phyloP scores from a whole-genome alignment of 306 rosid species.

The Cucumis cinereus region DNA sequence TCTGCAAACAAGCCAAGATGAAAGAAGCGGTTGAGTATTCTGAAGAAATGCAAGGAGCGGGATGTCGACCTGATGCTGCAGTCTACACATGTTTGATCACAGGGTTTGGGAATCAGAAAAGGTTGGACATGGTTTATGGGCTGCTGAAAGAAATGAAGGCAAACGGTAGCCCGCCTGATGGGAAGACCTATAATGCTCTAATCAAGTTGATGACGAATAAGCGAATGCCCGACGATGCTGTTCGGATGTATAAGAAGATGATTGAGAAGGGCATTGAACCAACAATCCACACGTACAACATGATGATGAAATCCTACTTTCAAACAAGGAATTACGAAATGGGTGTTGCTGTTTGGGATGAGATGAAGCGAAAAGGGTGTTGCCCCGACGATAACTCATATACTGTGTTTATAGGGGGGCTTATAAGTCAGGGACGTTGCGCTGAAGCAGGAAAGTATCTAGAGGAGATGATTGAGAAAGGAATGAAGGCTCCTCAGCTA shows the following conservation, averaged over 20 bases:
- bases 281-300: constrained; percentile 70
- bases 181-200: constrained; percentile 57
- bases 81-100: constrained; percentile 68
- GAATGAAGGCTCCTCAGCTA: constrained; percentile 88
- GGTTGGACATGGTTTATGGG: constrained; percentile 48
- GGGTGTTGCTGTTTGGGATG: constrained; percentile 55
- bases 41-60: constrained; percentile 44
- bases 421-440: constrained; percentile 55
- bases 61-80: constrained; percentile 47
- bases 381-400: constrained; percentile 85
- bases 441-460: constrained; percentile 59
- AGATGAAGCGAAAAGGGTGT: constrained; percentile 59
- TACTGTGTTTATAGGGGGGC: constrained; percentile 63
- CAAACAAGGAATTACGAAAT: constrained; percentile 48
- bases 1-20: constrained; percentile 62
- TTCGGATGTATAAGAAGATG: constrained; percentile 67
- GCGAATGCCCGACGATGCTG: constrained; percentile 70
- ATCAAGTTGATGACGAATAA: constrained; percentile 64
- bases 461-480: constrained; percentile 79
- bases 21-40: constrained; percentile 50
- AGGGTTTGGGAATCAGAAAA: constrained; percentile 76
- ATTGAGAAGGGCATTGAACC: constrained; percentile 44
- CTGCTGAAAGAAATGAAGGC: constrained; percentile 53
- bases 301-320: constrained; percentile 83
- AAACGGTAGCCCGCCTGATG: constrained; percentile 58